Base-by-base conservation (phyloP, 1,284 basidiomycete species). In the Flammula alnicola region DNA sequence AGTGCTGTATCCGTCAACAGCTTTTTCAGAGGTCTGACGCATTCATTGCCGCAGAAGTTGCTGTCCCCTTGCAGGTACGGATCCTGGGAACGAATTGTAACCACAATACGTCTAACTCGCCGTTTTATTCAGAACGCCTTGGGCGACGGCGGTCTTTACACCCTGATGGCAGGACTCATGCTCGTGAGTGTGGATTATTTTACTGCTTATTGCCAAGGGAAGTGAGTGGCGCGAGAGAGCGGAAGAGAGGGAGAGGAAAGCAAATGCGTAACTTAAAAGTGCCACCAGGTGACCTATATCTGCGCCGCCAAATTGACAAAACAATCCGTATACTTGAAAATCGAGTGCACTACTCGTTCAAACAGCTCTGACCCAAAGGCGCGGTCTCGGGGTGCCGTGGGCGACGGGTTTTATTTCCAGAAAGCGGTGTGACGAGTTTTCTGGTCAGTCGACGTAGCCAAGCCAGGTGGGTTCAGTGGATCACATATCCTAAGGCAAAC, bases 1-100 rank as follows among this genome's bases (percentile, higher is more conserved):
- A 80, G 78, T 17, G 87, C 86, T 3, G 81, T 88, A 3, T 84
- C 88, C 0, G 71, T 76, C n/a, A 93, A 93, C 63, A 86, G 84
- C 54, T 75, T 71, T 22, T 85, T 86, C 65, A 78, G 89, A 35
- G 88, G 90, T 1, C 35, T 83, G 2, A 71, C 77, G 2, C 86
- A 7, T 86, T 91, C 56, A 69, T 87, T n/a, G 83, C 84, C 5
- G 78, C 81, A 4, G 88, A 92, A 62, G 66, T 85, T 14, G 83
- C 83, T 1, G 80, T 83, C 1, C 86, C 85, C 1, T 63, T 89
- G 23, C 82, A 86, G 73, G 83, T 81, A n/a, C 1, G 37, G 27
- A 40, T 17, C 22, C 19, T 3, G n/a, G n/a, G n/a, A n/a, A n/a
- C n/a, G n/a, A n/a, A n/a, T 12, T 39, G 5, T 12, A 1, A 5